Percentiles rank a stretch among this genome's conserved stretches.
phyloP scores from a whole-genome alignment of 2,329 filamentous ascomycete species.

The Bipolaris cookei region DNA sequence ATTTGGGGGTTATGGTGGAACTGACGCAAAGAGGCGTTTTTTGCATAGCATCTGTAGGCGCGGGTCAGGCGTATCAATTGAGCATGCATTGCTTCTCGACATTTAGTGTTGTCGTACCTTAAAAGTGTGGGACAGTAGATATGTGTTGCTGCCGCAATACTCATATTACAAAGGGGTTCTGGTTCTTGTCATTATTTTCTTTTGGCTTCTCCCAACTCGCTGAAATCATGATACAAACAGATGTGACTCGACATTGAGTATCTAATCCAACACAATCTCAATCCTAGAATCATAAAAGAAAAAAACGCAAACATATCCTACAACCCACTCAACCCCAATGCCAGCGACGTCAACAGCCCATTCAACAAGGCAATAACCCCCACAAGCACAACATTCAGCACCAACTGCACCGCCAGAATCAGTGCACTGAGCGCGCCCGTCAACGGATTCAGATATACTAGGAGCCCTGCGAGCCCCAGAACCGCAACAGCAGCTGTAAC shows the following conservation, averaged over 20 bases:
- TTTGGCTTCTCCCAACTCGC: too few relatives aligned
- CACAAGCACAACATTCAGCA: constrained; percentile 23
- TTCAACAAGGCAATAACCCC: constrained; percentile 26
- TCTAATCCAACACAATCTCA: background rate
- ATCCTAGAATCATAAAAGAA: too few relatives aligned
- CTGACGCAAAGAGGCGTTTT: background rate
- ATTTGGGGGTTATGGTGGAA: background rate
- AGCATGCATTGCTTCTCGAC: background rate
- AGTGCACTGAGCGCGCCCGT: constrained; percentile 21
- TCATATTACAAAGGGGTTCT: too few relatives aligned
- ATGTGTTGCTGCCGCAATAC: too few relatives aligned
- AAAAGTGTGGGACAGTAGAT: too few relatives aligned
- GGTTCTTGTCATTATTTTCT: too few relatives aligned
- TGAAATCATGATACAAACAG: too few relatives aligned
- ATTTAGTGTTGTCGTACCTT: background rate
- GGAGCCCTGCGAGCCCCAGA: constrained; percentile 21
- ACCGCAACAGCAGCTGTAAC: constrained; percentile 24
- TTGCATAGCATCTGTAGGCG: constrained; percentile 8
- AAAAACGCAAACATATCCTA: background rate
- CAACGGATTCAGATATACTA: constrained; percentile 25
- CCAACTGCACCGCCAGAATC: constrained; percentile 25
- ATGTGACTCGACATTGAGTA: too few relatives aligned
- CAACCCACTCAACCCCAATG: constrained; percentile 17
- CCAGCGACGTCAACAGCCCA: constrained; percentile 18
- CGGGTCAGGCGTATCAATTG: constrained; percentile 1